Percentiles rank a stretch among this genome's conserved stretches.
phyloP scores from a whole-genome alignment of 2,329 filamentous ascomycete species.

The Paraphoma sp. region DNA sequence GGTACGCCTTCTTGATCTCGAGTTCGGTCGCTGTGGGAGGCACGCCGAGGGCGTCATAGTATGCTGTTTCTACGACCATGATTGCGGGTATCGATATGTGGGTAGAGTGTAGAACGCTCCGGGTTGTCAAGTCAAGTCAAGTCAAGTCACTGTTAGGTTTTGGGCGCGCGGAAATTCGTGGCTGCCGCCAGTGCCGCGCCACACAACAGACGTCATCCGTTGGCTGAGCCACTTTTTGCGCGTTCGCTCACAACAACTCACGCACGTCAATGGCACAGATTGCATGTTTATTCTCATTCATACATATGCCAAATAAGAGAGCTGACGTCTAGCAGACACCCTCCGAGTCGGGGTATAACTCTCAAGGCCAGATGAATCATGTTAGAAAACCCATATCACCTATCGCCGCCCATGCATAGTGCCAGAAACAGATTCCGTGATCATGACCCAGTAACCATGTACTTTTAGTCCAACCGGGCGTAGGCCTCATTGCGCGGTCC shows the following conservation, averaged over 20 bases:
- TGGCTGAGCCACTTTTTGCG: no score
- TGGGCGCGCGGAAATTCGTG: conserved; percentile 20
- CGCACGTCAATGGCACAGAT: background rate
- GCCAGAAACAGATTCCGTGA: conserved; percentile 42
- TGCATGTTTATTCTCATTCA: conserved; percentile 19
- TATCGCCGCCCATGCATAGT: conserved; percentile 46
- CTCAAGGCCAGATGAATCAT: conserved; percentile 35
- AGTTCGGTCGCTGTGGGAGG: conserved; percentile 84
- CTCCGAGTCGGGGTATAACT: conserved; percentile 31
- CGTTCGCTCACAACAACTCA: no score
- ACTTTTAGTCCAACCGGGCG: conserved; percentile 34
- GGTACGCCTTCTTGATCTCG: conserved; percentile 97
- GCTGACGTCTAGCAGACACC: conserved; percentile 34
- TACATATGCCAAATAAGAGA: conserved; percentile 37
- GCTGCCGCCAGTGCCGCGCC: background rate
- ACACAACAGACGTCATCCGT: no score
- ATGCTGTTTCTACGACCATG: conserved; percentile 88
- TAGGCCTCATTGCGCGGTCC: conserved; percentile 26
- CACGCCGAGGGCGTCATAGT: conserved; percentile 88
- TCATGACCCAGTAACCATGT: conserved; percentile 33
- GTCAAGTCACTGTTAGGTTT: conserved; percentile 6
- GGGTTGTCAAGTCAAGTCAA: conserved; percentile 2
- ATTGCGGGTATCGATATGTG: conserved; percentile 9
- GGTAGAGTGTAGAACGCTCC: background rate
- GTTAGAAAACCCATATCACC: conserved; percentile 38